phyloP scores from a whole-genome alignment of 257 asterid genomes.

The Scutellaria baicalensis region DNA sequence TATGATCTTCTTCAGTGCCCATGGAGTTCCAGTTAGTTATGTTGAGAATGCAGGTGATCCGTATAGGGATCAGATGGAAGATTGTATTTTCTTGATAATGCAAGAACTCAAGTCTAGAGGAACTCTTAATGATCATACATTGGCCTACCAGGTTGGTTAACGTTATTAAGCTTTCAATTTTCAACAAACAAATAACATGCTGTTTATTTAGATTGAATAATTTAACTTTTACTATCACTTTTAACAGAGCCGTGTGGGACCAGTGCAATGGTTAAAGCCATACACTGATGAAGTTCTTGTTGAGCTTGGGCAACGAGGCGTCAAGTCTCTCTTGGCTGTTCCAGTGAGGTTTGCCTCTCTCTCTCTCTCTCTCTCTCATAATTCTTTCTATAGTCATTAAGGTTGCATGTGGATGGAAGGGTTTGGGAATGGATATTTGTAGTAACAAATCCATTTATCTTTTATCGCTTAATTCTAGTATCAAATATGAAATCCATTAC shows the following conservation, averaged over 20 bases:
- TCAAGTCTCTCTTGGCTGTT: constrained; percentile 81
- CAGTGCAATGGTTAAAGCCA: constrained; percentile 96
- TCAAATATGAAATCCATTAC: neutral
- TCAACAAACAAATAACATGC: neutral
- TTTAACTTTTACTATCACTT: neutral
- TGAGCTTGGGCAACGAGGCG: constrained; percentile 87
- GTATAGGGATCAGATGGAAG: constrained; percentile 90
- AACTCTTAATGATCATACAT: constrained; percentile 57
- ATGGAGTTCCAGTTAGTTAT: constrained; percentile 92
- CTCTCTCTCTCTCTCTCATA: neutral
- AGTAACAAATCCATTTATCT: too few species aligned
- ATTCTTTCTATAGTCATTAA: neutral
- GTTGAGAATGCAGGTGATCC: constrained; percentile 96
- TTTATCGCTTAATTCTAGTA: too few species aligned
- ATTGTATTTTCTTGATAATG: constrained; percentile 83
- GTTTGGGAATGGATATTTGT: neutral
- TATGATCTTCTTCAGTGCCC: constrained; percentile 93
- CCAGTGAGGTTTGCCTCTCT: constrained; percentile 64
- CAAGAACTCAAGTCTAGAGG: constrained; percentile 83
- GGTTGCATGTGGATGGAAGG: neutral
- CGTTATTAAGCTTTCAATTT: neutral
- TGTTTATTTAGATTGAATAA: neutral
- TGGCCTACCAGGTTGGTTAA: constrained; percentile 80
- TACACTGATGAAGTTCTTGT: constrained; percentile 96
- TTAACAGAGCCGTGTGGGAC: constrained; percentile 91